Evolutionary conservation across 148 eudicot species (phyloP).

Genomic region (Euryodendron excelsum): DNA sequence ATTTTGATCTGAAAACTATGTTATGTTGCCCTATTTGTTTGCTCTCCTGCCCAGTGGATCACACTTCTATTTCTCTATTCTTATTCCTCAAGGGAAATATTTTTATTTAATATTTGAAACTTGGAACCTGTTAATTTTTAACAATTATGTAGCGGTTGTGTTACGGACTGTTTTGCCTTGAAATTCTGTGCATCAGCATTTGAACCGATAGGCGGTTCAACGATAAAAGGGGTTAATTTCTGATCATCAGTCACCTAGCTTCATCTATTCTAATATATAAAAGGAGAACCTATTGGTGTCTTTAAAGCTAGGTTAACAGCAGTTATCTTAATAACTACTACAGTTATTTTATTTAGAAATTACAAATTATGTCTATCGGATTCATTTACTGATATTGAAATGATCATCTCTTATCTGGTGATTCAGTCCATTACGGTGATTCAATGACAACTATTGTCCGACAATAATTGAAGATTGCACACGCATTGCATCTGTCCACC

Average conservation of each 20-base stretch:
- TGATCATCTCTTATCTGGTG: no score
- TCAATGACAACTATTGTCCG: no score
- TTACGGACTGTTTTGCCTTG: background rate
- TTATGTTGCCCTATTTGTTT: background rate
- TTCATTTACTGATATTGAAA: no score
- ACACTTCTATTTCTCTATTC: background rate
- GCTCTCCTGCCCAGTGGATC: background rate
- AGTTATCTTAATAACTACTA: no score
- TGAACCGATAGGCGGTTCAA: background rate
- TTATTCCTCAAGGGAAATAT: background rate
- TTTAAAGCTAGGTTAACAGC: background rate
- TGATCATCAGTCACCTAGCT: background rate
- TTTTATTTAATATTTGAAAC: background rate
- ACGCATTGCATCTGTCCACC: no score
- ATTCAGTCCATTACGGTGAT: no score
- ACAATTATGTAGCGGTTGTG: background rate
- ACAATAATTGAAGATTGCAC: no score
- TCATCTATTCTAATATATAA: background rate
- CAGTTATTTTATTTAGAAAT: no score
- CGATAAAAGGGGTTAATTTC: background rate
- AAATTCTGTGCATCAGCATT: no score
- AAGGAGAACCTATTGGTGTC: background rate
- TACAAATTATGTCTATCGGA: no score
- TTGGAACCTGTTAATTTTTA: background rate
- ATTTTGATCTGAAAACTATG: background rate